Conservation (phyloP, 1,284 basidiomycete species). For the Pulveroboletus sp. region DNA sequence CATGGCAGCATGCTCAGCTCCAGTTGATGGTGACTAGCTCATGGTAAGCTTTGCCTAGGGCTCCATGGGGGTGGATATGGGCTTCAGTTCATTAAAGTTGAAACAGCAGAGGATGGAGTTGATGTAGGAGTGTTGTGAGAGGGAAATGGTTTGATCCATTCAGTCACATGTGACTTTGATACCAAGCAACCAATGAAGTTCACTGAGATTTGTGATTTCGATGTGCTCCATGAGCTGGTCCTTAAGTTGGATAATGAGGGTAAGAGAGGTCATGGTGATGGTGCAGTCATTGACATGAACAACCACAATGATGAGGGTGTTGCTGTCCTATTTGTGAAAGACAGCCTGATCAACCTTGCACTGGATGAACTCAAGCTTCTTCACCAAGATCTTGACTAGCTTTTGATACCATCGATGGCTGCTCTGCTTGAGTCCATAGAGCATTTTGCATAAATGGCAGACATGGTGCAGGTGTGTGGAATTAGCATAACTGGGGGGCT, state of each 20-base stretch:
- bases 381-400: neutral
- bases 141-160: slow-evolving; percentile 12
- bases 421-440: too few species aligned
- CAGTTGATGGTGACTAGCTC: neutral
- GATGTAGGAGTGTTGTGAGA: slow-evolving; percentile 34
- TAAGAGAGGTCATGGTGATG: neutral
- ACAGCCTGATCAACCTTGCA: neutral
- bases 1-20: neutral
- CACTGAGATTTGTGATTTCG: neutral
- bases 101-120: slow-evolving; percentile 25
- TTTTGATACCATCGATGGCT: neutral
- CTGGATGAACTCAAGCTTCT: neutral
- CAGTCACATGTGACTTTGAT: slow-evolving; percentile 29
- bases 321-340: neutral
- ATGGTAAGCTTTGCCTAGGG: neutral
- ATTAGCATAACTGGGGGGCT: neutral
- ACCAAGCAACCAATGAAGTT: slow-evolving; percentile 24
- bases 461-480: neutral
- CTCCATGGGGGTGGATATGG: slow-evolving; percentile 18
- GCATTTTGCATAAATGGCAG: too few species aligned
- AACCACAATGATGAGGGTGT: too few species aligned
- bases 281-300: neutral
- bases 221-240: neutral
- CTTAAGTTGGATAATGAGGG: neutral
- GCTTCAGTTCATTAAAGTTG: neutral